Evolutionary conservation across 345 rosid species (phyloP).

Genomic region (Citrus maxima): DNA sequence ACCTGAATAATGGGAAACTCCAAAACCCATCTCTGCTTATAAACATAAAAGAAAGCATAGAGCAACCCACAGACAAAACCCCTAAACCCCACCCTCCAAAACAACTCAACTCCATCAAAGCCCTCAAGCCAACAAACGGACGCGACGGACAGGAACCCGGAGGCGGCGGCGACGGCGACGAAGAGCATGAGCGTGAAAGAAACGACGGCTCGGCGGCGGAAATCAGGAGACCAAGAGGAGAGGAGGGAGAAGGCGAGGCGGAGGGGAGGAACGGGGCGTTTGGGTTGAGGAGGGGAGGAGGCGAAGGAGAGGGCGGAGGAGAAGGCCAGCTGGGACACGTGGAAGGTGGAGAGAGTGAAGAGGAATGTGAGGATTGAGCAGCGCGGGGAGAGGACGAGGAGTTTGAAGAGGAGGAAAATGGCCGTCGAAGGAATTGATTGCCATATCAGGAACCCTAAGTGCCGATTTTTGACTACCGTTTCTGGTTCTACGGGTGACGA

Average conservation of each 20-base stretch:
- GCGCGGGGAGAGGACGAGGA: not conserved
- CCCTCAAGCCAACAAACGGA: slow-evolving; percentile 34
- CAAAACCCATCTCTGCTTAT: slow-evolving; percentile 67
- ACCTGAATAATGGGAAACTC: slow-evolving; percentile 92
- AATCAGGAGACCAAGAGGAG: slow-evolving; percentile 37
- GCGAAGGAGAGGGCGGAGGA: not conserved
- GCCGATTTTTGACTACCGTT: not conserved
- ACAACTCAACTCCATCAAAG: slow-evolving; percentile 11
- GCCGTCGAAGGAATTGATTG: slow-evolving; percentile 4
- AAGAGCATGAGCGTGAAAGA: slow-evolving; percentile 43
- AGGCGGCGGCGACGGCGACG: slow-evolving; percentile 35
- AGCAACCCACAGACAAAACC: slow-evolving; percentile 68
- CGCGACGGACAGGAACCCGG: slow-evolving; percentile 43
- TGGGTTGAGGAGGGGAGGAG: not conserved
- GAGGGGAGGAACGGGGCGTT: slow-evolving; percentile 31
- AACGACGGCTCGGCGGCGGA: slow-evolving; percentile 46
- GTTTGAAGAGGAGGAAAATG: not conserved
- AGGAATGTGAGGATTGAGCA: not conserved
- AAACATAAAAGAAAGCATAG: slow-evolving; percentile 47
- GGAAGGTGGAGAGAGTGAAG: not conserved
- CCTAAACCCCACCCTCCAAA: slow-evolving; percentile 52
- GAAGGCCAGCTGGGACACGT: slow-evolving; percentile 1
- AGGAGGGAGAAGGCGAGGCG: slow-evolving; percentile 39
- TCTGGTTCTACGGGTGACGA: not conserved
- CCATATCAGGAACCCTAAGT: slow-evolving; percentile 9